Conservation (phyloP, 164 flowering plant species). For the Houttuynia cordata region DNA sequence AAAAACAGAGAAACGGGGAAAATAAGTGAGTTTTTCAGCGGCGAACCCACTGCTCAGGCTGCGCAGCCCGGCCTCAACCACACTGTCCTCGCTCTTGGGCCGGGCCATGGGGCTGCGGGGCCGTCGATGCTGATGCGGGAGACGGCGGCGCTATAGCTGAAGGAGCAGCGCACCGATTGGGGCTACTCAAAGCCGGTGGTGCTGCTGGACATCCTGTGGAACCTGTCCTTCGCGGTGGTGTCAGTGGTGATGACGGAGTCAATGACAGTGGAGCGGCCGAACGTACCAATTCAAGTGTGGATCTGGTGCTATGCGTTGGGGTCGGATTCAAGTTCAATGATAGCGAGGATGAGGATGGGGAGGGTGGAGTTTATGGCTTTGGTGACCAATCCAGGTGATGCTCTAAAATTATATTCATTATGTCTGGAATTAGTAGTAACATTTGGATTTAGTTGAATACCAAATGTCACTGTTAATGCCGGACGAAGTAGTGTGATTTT, state of each 20-base stretch:
- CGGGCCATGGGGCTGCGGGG: constrained; percentile 67
- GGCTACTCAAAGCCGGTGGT: constrained; percentile 97
- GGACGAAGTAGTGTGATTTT: too few species aligned
- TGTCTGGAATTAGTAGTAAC: too few species aligned
- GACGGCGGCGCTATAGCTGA: constrained; percentile 88
- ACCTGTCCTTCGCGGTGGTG: constrained; percentile 60
- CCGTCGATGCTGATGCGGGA: constrained; percentile 75
- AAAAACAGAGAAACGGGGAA: too few species aligned
- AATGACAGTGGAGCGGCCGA: constrained; percentile 9
- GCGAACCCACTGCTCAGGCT: constrained; percentile 12
- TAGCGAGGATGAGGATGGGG: constrained; percentile 39
- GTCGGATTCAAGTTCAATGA: constrained; percentile 26
- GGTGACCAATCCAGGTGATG: constrained; percentile 33
- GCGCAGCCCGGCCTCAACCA: constrained; percentile 35
- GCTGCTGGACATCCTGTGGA: constrained; percentile 84
- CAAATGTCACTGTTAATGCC: too few species aligned
- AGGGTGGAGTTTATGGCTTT: constrained; percentile 7
- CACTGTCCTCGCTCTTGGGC: constrained; percentile 51
- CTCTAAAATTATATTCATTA: too few species aligned
- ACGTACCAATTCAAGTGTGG: constrained; percentile 62
- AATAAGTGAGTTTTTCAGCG: constrained; percentile 2
- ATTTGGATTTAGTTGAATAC: too few species aligned
- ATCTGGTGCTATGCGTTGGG: constrained; percentile 50
- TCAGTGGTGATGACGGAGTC: constrained; percentile 31
- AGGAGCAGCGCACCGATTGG: constrained; percentile 93